phyloP scores from a whole-genome alignment of 345 rosid genomes.

The Aquilaria malaccensis region DNA sequence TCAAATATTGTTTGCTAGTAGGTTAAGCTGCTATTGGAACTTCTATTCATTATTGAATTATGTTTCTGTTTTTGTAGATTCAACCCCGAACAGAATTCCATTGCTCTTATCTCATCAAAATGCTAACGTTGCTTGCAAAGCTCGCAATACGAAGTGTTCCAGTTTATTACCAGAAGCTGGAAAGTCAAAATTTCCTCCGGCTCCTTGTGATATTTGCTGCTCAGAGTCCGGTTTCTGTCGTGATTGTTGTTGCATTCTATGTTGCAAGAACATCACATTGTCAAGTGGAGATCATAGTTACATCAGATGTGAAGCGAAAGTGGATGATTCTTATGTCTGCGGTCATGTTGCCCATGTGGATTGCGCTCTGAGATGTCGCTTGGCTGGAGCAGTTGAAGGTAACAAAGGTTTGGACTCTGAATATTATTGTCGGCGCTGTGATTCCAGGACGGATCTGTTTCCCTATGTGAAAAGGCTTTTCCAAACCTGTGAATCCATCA shows the following conservation, averaged over 20 bases:
- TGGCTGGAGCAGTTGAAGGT: constrained; percentile 82
- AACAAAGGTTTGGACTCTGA: constrained; percentile 70
- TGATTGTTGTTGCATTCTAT: constrained; percentile 76
- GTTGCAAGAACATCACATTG: constrained; percentile 42
- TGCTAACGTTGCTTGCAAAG: constrained; percentile 38
- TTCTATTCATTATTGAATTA: background rate
- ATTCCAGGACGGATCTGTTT: constrained; percentile 49
- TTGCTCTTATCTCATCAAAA: background rate
- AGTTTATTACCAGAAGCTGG: constrained; percentile 29
- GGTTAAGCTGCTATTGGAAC: constrained; percentile 2
- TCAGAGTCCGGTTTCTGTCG: constrained; percentile 53
- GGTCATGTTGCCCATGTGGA: constrained; percentile 74
- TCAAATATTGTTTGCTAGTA: too few species aligned
- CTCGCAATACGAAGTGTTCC: constrained; percentile 50
- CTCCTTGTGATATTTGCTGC: constrained; percentile 80
- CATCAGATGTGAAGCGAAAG: constrained; percentile 54
- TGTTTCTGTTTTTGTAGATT: background rate
- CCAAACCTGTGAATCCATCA: constrained; percentile 39
- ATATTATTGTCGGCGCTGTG: constrained; percentile 75
- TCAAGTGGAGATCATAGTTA: constrained; percentile 49
- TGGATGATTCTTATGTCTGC: constrained; percentile 37
- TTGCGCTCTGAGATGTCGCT: constrained; percentile 63
- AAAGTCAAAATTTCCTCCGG: constrained; percentile 16
- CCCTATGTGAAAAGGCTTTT: constrained; percentile 45
- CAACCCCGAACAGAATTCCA: background rate